Evolutionary conservation across 2,329 filamentous ascomycete species (phyloP).

Genomic region (Cytospora chrysosperma): DNA sequence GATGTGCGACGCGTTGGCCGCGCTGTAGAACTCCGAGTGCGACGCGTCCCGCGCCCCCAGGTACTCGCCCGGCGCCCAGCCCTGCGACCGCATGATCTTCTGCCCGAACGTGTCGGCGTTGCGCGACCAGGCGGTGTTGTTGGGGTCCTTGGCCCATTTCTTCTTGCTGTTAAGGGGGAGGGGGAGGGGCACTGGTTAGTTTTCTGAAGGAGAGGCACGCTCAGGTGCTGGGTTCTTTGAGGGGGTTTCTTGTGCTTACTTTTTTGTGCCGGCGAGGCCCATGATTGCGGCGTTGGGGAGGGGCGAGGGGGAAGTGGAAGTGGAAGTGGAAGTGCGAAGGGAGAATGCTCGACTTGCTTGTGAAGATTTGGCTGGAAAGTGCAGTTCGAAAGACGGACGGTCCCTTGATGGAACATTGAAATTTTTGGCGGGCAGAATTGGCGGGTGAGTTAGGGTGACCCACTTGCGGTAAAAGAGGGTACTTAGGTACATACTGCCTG

Average conservation of each 20-base stretch:
- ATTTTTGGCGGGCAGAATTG: conserved; percentile 22
- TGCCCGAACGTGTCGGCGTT: conserved; percentile 84
- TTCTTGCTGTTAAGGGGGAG: conserved; percentile 37
- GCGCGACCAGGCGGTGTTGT: conserved; percentile 90
- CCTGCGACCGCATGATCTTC: conserved; percentile 81
- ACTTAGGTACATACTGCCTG: not conserved
- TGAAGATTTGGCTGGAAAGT: not conserved
- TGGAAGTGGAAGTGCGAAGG: not conserved
- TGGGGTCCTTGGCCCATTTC: conserved; percentile 87
- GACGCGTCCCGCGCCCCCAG: conserved; percentile 75
- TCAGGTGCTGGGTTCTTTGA: too few species aligned
- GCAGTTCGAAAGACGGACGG: conserved; percentile 1
- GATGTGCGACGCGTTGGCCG: conserved; percentile 82
- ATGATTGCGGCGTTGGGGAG: conserved; percentile 40
- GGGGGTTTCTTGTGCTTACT: conserved; percentile 44
- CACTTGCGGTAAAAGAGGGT: not conserved
- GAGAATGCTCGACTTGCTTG: not conserved
- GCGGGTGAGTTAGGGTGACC: not conserved
- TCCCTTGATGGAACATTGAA: conserved; percentile 15
- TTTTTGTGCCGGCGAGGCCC: conserved; percentile 68
- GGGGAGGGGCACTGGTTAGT: not conserved
- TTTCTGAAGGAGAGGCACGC: not conserved
- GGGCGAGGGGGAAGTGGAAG: not conserved
- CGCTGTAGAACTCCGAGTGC: conserved; percentile 74
- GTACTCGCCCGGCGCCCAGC: conserved; percentile 83